Percentiles rank a stretch among this genome's conserved stretches.
phyloP scores from a whole-genome alignment of 148 eudicot species.

The Rhododendron griersonianum region DNA sequence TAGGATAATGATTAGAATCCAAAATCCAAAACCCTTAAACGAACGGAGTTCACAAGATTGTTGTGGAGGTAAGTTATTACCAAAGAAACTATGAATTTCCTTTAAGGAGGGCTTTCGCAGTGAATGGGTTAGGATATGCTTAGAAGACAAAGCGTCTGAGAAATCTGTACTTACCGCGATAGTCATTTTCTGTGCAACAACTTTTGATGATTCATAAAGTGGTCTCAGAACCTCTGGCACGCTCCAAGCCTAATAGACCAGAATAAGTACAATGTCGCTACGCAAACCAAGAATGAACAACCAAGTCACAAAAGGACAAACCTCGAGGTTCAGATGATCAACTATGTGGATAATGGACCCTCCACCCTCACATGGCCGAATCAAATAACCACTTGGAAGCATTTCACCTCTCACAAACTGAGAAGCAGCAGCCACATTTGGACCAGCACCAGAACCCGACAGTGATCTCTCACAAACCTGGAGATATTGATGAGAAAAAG shows the following conservation, averaged over 20 bases:
- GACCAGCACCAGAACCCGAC: conserved; percentile 77
- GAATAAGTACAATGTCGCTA: background rate
- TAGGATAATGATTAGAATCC: too few relatives aligned
- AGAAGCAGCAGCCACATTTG: conserved; percentile 62
- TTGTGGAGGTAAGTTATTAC: background rate
- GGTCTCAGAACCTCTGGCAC: conserved; percentile 96
- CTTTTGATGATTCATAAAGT: conserved; percentile 90
- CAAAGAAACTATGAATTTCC: background rate
- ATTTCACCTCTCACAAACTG: conserved; percentile 89
- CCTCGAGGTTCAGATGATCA: conserved; percentile 92
- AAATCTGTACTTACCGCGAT: conserved; percentile 59
- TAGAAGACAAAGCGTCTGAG: background rate
- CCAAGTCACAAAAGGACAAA: conserved; percentile 18
- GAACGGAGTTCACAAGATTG: background rate
- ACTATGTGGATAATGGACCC: conserved; percentile 94
- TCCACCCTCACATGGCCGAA: conserved; percentile 96
- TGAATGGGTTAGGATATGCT: background rate
- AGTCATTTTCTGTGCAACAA: conserved; percentile 91
- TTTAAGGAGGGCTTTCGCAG: background rate
- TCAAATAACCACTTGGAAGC: conserved; percentile 93
- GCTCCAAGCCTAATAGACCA: conserved; percentile 70
- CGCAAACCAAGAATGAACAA: background rate
- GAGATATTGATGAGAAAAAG: conserved; percentile 14
- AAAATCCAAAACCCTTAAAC: too few relatives aligned
- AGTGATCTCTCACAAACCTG: conserved; percentile 97